Percentiles rank a stretch among this genome's conserved stretches.
Evolutionary conservation across 192 early-diverging fungal genomes (phyloP).

Genomic region (Umbelopsis sp.): DNA sequence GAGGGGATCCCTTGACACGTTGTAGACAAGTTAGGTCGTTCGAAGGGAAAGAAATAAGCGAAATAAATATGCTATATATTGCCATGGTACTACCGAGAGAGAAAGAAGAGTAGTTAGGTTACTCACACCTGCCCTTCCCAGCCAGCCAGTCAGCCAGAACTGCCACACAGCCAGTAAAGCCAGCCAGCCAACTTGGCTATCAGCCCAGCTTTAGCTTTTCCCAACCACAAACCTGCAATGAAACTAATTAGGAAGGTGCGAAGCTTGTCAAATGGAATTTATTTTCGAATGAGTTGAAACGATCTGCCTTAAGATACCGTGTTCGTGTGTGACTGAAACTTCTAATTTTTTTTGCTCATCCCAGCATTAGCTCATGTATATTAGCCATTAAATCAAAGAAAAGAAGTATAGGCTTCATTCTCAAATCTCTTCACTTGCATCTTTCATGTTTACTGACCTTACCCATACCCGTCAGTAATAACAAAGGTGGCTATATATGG

Average conservation of each 20-base stretch:
- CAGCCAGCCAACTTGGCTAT: too few species aligned
- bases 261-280: slow-evolving; percentile 12
- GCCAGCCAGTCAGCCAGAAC: too few species aligned
- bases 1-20: slow-evolving; percentile 10
- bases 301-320: background rate
- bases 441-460: too few species aligned
- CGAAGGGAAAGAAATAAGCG: too few species aligned
- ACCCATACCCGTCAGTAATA: background rate
- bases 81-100: too few species aligned
- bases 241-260: background rate
- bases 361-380: background rate
- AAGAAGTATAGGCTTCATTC: background rate
- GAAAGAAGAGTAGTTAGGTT: too few species aligned
- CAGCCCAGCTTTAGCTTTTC: background rate
- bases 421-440: too few species aligned
- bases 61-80: too few species aligned
- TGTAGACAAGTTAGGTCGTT: background rate
- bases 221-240: slow-evolving; percentile 15
- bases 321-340: background rate
- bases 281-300: background rate
- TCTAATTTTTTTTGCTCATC: too few species aligned
- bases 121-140: too few species aligned
- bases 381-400: background rate
- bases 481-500: background rate
- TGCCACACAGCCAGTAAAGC: too few species aligned